Conservation (phyloP, 345 rosid genomes). For the Moricandia arvensis region DNA sequence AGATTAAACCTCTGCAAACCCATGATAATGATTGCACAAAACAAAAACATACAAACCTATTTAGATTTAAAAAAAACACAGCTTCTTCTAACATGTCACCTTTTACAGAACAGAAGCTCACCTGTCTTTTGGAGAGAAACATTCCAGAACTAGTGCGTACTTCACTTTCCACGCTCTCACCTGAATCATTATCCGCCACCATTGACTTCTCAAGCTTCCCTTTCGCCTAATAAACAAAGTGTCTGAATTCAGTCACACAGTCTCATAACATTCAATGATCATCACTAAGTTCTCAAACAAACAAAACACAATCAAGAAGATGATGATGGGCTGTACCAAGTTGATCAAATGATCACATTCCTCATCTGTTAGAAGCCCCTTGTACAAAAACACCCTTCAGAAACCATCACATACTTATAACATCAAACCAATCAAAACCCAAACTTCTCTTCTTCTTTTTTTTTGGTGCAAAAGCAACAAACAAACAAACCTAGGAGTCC, state of each 20-base stretch:
- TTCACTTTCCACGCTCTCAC: slow-evolving; percentile 72
- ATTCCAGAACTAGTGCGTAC: slow-evolving; percentile 93
- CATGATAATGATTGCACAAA: neutral
- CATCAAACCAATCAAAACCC: neutral
- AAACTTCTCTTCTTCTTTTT: neutral
- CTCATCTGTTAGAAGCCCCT: slow-evolving; percentile 62
- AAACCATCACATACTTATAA: slow-evolving; percentile 11
- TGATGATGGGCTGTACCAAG: slow-evolving; percentile 45
- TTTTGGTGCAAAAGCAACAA: neutral
- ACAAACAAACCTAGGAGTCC: slow-evolving; percentile 69
- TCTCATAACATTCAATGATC: neutral
- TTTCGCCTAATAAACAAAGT: slow-evolving; percentile 54
- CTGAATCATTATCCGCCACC: slow-evolving; percentile 92
- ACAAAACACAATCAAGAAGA: neutral
- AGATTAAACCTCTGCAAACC: neutral
- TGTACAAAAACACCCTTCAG: slow-evolving; percentile 71
- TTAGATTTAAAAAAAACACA: neutral
- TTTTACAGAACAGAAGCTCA: slow-evolving; percentile 17
- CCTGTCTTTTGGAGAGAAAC: slow-evolving; percentile 84
- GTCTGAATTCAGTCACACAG: neutral
- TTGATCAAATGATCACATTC: slow-evolving; percentile 87
- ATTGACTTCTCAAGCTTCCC: slow-evolving; percentile 78
- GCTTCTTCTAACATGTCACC: neutral
- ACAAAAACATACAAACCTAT: neutral
- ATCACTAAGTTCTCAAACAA: slow-evolving; percentile 9